phyloP scores from a whole-genome alignment of 345 rosid species.

The Corchorus olitorius region DNA sequence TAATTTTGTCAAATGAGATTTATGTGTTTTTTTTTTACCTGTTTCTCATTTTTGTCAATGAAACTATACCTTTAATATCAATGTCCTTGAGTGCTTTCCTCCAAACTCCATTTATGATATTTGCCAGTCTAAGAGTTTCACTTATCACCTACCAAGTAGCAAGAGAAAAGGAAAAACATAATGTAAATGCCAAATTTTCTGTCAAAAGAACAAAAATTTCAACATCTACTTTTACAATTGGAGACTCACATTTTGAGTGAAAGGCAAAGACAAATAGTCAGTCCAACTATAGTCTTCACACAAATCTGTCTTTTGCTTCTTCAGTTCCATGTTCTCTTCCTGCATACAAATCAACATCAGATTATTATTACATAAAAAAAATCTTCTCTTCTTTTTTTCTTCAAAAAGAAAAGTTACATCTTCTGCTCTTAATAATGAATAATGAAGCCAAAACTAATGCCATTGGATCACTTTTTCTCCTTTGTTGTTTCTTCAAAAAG shows the following conservation, averaged over 20 bases:
- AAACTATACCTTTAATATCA: slow-evolving; percentile 73
- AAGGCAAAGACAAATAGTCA: slow-evolving; percentile 80
- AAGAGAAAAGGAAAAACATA: background rate
- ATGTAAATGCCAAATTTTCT: background rate
- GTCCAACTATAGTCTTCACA: slow-evolving; percentile 63
- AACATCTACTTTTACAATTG: background rate
- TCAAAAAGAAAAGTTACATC: background rate
- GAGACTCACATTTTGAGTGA: slow-evolving; percentile 84
- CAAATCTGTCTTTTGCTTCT: slow-evolving; percentile 56
- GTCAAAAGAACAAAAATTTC: background rate
- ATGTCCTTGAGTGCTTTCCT: slow-evolving; percentile 87
- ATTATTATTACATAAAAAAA: background rate
- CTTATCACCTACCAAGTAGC: slow-evolving; percentile 61
- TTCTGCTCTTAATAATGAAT: background rate
- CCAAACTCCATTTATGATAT: slow-evolving; percentile 92
- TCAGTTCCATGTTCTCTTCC: slow-evolving; percentile 90
- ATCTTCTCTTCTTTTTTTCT: background rate
- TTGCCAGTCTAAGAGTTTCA: slow-evolving; percentile 89
- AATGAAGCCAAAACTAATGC: background rate
- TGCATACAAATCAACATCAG: slow-evolving; percentile 23
- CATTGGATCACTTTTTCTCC: background rate
- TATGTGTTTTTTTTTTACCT: background rate
- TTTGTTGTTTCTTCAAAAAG: too few relatives aligned
- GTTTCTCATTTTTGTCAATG: background rate
- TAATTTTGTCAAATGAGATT: background rate